These are phyloP conservation scores for Ophiosphaerella narmari DNA, from an alignment of 2,329 filamentous ascomycete species.

Conservation along the genomic window DNA sequence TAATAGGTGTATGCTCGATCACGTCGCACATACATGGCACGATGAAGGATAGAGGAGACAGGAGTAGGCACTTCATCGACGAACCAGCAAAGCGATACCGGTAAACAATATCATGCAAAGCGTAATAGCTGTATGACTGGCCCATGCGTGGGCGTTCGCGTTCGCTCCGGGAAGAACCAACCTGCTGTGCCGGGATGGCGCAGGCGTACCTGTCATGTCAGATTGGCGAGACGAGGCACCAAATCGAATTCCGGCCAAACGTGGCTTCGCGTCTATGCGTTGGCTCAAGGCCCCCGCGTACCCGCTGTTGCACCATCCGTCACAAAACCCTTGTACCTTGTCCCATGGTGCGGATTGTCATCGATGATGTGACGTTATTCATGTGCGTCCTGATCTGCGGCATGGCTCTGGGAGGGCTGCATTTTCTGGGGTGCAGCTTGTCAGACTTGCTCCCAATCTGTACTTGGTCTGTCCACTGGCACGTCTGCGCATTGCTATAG, in stretches of 20 bases:
- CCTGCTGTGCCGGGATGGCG: not conserved
- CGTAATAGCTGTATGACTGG: not conserved
- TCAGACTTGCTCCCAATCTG: slow-evolving; percentile 6
- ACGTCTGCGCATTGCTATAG: not conserved
- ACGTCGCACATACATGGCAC: too few species aligned
- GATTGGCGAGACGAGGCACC: slow-evolving; percentile 4
- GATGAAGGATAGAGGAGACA: too few species aligned
- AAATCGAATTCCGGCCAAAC: slow-evolving; percentile 1
- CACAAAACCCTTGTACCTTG: slow-evolving; percentile 23
- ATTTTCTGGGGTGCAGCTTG: slow-evolving; percentile 19
- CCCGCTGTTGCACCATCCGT: slow-evolving; percentile 18
- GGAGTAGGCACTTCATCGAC: too few species aligned
- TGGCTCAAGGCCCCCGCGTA: slow-evolving; percentile 1
- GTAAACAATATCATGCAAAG: not conserved
- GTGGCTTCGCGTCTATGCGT: slow-evolving; percentile 4
- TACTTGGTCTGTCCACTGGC: not conserved
- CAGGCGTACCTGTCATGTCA: not conserved
- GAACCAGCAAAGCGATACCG: too few species aligned
- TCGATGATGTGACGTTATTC: slow-evolving; percentile 7
- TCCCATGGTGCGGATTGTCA: slow-evolving; percentile 1
- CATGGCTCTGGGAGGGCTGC: not conserved
- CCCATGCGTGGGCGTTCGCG: too few species aligned
- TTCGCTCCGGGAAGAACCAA: not conserved
- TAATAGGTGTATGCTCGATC: too few species aligned
- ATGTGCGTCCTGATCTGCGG: slow-evolving; percentile 8